Base-by-base conservation (phyloP, 2,329 filamentous ascomycete species). In the Xylariales sp. region DNA sequence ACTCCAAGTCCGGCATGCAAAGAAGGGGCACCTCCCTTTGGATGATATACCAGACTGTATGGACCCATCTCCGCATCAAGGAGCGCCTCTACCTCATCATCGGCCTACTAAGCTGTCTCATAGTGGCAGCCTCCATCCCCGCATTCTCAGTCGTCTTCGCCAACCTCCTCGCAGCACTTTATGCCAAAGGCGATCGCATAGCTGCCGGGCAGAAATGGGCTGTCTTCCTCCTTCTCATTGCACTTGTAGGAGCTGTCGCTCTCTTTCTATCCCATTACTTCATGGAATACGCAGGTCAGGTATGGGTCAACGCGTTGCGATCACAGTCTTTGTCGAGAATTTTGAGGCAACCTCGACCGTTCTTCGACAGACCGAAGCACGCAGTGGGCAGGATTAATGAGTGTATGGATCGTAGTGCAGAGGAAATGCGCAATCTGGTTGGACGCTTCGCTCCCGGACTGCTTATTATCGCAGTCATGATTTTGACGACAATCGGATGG, bases 361-460 rank as follows among this genome's bases (percentile, higher is more conserved):
- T 89, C 83, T 95, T 95, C 51, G 82, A 88, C 48, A 68, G 73
- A 37, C 71, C 83, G 2, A 69, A 71, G 24, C 86, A 93, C 58
- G 78, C 74, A 0, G 67, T 84, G 0, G 69, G 71, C 1, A 70
- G 73, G 2, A 71, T 97, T 31, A 80, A 74, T 1, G 81, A 87
- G 46, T 84, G 76, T 32, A 73, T 97, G 0, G 88, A 95, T 53
- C 77, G 84, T 12, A 86, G 88, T 52, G 86, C 84, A 0, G 89
- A 97, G 58, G 88, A 95, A 57, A 90, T 93, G 78, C 78, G 86
- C 7, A 89, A 87, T 51, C 67, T 97, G 0, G 72, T 95, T 0
- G 85, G 86, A 2, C 78, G 85, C 2, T 95, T 95, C 54, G 72
- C 83, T 1, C 84, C 85, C 1, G 78, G 85, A 40, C 61, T 84